Percentiles rank a stretch among this genome's conserved stretches.
Evolutionary conservation across 2,329 filamentous ascomycete genomes (phyloP).

Genomic region (Penicillium sp.): DNA sequence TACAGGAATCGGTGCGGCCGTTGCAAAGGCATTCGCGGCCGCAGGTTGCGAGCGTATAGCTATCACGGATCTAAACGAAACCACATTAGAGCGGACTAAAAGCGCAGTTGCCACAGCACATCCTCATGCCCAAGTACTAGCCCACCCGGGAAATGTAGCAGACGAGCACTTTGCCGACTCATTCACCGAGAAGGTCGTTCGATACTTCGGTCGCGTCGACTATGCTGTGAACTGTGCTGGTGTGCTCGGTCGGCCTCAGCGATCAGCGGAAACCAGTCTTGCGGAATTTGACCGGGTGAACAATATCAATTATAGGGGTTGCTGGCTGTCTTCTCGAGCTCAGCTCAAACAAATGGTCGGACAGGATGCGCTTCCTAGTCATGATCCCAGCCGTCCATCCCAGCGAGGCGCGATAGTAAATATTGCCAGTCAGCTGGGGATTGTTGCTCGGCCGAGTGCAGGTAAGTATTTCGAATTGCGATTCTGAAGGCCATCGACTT

Average conservation of each 20-base stretch:
- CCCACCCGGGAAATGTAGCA: conserved; percentile 50
- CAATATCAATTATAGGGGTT: conserved; percentile 57
- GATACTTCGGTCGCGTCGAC: conserved; percentile 51
- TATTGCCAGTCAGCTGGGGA: conserved; percentile 55
- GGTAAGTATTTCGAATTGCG: conserved; percentile 34
- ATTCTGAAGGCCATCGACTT: background rate
- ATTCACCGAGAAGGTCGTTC: conserved; percentile 27
- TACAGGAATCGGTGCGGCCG: conserved; percentile 59
- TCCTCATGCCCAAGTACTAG: conserved; percentile 38
- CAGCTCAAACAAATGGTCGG: conserved; percentile 50
- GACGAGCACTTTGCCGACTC: conserved; percentile 48
- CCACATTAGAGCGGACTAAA: conserved; percentile 38
- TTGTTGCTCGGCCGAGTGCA: conserved; percentile 51
- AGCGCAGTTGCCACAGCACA: conserved; percentile 32
- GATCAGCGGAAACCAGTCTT: conserved; percentile 47
- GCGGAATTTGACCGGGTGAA: conserved; percentile 57
- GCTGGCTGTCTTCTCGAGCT: conserved; percentile 51
- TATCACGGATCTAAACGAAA: conserved; percentile 55
- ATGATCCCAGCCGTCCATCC: conserved; percentile 34
- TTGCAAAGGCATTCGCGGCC: conserved; percentile 53
- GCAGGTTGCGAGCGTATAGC: conserved; percentile 55
- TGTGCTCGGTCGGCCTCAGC: conserved; percentile 35
- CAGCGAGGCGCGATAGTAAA: conserved; percentile 55
- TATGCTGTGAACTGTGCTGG: conserved; percentile 61
- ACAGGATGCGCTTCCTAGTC: conserved; percentile 46